Conservation (phyloP, 2,329 filamentous ascomycete species). For the Diaporthe australafricana region DNA sequence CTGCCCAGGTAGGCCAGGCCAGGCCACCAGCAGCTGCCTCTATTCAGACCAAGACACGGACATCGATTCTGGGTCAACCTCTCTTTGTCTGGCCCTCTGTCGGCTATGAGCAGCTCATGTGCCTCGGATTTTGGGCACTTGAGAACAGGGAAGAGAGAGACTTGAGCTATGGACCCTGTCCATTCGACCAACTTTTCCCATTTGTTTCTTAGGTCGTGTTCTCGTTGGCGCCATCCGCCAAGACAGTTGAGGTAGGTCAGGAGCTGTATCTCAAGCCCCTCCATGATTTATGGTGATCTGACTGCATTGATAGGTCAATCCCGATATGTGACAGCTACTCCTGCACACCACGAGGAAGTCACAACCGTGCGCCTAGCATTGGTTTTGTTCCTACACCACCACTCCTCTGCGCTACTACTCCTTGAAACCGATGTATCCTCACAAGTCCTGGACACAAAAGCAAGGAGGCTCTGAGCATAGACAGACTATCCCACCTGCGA, state of each 20-base stretch:
- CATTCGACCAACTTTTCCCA: neutral
- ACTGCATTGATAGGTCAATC: neutral
- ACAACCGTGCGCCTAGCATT: constrained; percentile 6
- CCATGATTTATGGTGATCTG: neutral
- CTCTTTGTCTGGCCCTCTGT: neutral
- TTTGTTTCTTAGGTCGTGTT: neutral
- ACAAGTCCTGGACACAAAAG: neutral
- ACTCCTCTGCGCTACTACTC: neutral
- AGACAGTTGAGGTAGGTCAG: neutral
- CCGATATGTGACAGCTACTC: constrained; percentile 1
- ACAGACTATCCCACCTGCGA: neutral
- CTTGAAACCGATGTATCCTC: constrained; percentile 5
- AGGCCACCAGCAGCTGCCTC: neutral
- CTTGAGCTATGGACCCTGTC: neutral
- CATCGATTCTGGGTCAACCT: neutral
- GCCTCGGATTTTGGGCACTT: neutral
- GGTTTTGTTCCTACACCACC: neutral
- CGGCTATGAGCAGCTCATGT: neutral
- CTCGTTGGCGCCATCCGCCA: neutral
- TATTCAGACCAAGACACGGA: neutral
- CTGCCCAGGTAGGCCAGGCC: neutral
- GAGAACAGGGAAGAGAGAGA: neutral
- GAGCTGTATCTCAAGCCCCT: neutral
- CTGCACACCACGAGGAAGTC: neutral
- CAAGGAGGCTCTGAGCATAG: neutral